Evolutionary conservation across 2,329 filamentous ascomycete genomes (phyloP).

Genomic region (Furcasterigmium sp.): DNA sequence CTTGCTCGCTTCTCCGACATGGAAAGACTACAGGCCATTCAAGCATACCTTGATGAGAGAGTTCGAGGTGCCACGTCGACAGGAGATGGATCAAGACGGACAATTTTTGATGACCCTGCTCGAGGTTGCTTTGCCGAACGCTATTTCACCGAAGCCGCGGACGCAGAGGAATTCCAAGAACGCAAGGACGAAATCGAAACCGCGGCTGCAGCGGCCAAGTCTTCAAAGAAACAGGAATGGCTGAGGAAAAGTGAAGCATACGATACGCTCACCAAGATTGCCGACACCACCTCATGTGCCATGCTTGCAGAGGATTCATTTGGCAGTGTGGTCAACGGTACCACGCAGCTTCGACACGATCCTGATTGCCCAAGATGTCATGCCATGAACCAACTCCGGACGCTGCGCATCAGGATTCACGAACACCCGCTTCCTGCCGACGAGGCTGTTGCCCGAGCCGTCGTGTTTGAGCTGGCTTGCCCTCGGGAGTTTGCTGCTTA

Average conservation of each 20-base stretch:
- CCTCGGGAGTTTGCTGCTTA: constrained; percentile 29
- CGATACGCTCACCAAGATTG: constrained; percentile 20
- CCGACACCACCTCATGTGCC: constrained; percentile 23
- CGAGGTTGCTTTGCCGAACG: constrained; percentile 21
- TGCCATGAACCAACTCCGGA: constrained; percentile 17
- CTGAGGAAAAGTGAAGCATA: constrained; percentile 20
- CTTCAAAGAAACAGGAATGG: constrained; percentile 27
- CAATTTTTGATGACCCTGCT: constrained; percentile 40
- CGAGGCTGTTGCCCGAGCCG: constrained; percentile 20
- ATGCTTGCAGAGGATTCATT: constrained; percentile 16
- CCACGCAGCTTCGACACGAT: constrained; percentile 10
- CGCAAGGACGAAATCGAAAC: constrained; percentile 18
- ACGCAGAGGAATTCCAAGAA: constrained; percentile 7
- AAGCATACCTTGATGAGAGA: constrained; percentile 34
- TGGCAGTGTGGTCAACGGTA: constrained; percentile 4
- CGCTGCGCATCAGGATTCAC: constrained; percentile 28
- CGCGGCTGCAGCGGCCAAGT: constrained; percentile 10
- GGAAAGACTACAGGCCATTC: constrained; percentile 32
- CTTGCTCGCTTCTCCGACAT: constrained; percentile 45
- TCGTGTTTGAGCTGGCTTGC: constrained; percentile 34
- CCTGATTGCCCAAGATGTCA: constrained; percentile 28
- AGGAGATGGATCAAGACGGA: constrained; percentile 15
- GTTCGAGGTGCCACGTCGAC: constrained; percentile 3
- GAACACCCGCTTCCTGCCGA: constrained; percentile 34
- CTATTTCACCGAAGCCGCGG: constrained; percentile 16